A percentile compares a stretch with the other conserved stretches of the same genome.
Evolutionary conservation across 495 filamentous ascomycete genomes (phyloP).

Genomic region (Corynascus novoguineensis): DNA sequence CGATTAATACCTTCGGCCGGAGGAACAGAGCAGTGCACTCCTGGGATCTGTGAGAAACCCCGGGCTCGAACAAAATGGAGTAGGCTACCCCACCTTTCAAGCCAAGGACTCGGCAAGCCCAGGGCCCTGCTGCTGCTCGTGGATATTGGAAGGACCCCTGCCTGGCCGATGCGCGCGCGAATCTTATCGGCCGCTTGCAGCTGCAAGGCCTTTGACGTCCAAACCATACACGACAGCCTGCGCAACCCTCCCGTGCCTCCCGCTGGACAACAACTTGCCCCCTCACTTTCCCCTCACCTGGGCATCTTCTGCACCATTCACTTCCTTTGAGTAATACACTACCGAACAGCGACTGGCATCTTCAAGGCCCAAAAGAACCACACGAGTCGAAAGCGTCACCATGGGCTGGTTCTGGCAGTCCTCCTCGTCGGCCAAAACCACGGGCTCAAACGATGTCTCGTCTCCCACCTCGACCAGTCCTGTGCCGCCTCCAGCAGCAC

Average conservation of each 20-base stretch:
- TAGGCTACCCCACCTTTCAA: not conserved
- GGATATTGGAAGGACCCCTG: not conserved
- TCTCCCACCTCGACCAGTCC: conserved; percentile 16
- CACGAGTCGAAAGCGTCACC: conserved; percentile 10
- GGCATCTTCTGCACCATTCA: not conserved
- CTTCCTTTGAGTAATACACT: not conserved
- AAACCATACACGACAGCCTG: not conserved
- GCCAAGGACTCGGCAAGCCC: not conserved
- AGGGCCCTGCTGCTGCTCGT: not conserved
- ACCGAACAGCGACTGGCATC: not conserved
- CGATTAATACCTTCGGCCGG: too few relatives aligned
- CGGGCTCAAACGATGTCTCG: conserved; percentile 11
- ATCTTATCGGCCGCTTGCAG: not conserved
- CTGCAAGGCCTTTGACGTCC: not conserved
- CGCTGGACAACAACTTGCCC: not conserved
- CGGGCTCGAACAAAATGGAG: too few relatives aligned
- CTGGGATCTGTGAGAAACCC: too few relatives aligned
- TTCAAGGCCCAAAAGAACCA: conserved; percentile 6
- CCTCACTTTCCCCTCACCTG: conserved; percentile 12
- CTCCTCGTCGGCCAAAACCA: conserved; percentile 19
- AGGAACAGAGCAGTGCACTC: too few relatives aligned
- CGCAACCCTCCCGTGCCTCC: not conserved
- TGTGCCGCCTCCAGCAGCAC: not conserved
- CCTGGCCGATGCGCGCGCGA: not conserved
- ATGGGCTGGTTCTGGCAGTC: conserved; percentile 53